Percentiles rank a stretch among this genome's conserved stretches.
These are phyloP conservation scores for Plasmodium sp. DNA, from an alignment of 169 alveolate genomes.

Conservation along the genomic window DNA sequence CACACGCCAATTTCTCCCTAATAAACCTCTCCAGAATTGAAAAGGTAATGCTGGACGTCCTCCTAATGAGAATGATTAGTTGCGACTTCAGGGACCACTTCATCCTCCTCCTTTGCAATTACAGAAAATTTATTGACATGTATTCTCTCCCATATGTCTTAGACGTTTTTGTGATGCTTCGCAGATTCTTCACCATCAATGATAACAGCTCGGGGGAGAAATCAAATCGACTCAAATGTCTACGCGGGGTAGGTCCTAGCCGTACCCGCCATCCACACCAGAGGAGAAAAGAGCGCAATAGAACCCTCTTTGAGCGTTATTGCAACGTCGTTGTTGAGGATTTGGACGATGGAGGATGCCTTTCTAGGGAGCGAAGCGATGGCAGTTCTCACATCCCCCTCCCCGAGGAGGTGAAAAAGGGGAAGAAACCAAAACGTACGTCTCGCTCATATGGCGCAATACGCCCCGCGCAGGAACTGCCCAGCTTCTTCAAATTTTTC, in stretches of 20 bases:
- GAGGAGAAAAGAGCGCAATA: background rate
- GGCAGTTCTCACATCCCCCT: background rate
- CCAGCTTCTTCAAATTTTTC: constrained; percentile 44
- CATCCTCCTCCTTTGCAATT: constrained; percentile 48
- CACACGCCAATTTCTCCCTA: constrained; percentile 15
- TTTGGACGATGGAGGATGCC: background rate
- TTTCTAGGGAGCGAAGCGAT: background rate
- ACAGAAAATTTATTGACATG: constrained; percentile 71
- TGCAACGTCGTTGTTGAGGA: background rate
- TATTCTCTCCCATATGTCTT: constrained; percentile 67
- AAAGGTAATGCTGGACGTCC: constrained; percentile 41
- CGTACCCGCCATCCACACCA: background rate
- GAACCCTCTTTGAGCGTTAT: background rate
- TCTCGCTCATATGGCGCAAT: background rate
- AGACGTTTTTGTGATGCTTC: constrained; percentile 30
- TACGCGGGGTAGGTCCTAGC: background rate
- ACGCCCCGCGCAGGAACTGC: background rate
- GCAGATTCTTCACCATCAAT: constrained; percentile 32
- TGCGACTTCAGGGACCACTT: constrained; percentile 63
- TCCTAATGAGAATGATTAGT: constrained; percentile 57
- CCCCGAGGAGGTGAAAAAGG: background rate
- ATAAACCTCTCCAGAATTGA: constrained; percentile 52
- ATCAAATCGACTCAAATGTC: background rate
- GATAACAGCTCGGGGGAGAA: background rate
- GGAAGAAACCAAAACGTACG: background rate